Conservation (phyloP, 1,284 basidiomycete species). For the Pseudozyma flocculosa region DNA sequence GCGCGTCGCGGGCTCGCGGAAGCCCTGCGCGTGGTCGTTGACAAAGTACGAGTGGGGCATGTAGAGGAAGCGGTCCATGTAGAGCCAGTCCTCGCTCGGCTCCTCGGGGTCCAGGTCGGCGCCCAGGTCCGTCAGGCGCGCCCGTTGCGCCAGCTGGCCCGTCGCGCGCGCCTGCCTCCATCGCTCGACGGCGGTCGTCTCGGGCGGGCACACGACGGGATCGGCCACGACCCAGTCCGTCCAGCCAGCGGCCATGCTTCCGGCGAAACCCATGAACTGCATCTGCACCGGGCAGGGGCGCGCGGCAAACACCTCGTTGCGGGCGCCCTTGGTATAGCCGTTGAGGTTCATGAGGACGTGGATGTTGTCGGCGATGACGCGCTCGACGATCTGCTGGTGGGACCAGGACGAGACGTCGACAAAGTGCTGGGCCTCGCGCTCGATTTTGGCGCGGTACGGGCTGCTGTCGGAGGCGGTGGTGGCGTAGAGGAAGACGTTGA, state of each 20-base stretch:
- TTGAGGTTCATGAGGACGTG: slow-evolving; percentile 67
- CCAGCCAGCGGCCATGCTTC: slow-evolving; percentile 66
- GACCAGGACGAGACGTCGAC: slow-evolving; percentile 64
- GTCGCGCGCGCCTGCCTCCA: slow-evolving; percentile 56
- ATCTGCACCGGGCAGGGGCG: slow-evolving; percentile 67
- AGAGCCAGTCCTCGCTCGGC: slow-evolving; percentile 63
- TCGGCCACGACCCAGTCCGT: slow-evolving; percentile 68
- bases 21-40: slow-evolving; percentile 67
- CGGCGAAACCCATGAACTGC: slow-evolving; percentile 63
- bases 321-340: slow-evolving; percentile 69
- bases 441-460: slow-evolving; percentile 64
- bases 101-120: slow-evolving; percentile 65
- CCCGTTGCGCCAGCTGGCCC: slow-evolving; percentile 5
- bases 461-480: slow-evolving; percentile 65
- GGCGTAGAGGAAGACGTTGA: slow-evolving; percentile 65
- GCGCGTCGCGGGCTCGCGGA: slow-evolving; percentile 44
- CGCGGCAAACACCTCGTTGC: slow-evolving; percentile 68
- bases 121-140: slow-evolving; percentile 57
- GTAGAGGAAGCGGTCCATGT: slow-evolving; percentile 59
- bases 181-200: slow-evolving; percentile 60
- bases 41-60: slow-evolving; percentile 68
- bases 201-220: slow-evolving; percentile 63
- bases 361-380: slow-evolving; percentile 63
- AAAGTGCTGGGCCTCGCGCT: slow-evolving; percentile 62
- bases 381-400: slow-evolving; percentile 61